Evolutionary conservation across 192 early-diverging fungal species (phyloP).

Genomic region (Podila horticola): DNA sequence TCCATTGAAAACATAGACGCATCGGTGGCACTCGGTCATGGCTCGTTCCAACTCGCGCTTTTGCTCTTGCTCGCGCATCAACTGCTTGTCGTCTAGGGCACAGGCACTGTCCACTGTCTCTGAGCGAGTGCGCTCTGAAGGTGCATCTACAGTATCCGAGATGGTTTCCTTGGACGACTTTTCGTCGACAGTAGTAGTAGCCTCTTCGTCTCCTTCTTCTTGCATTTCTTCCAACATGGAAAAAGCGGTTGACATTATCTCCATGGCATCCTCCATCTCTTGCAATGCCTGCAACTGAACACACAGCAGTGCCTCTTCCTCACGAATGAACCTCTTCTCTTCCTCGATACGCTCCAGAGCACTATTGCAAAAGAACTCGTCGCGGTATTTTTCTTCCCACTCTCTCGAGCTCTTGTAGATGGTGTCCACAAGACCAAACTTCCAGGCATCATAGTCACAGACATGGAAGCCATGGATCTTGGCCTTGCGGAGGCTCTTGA

Average conservation of each 20-base stretch:
- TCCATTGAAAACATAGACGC: constrained; percentile 29
- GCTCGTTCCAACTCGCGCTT: not conserved
- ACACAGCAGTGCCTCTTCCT: not conserved
- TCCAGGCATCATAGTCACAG: constrained; percentile 26
- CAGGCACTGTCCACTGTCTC: not conserved
- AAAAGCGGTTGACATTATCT: not conserved
- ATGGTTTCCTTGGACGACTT: not conserved
- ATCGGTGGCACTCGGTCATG: not conserved
- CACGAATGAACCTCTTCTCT: not conserved
- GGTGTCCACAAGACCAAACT: constrained; percentile 13
- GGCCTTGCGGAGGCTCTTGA: constrained; percentile 11
- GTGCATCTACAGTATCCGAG: not conserved
- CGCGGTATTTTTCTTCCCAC: constrained; percentile 23
- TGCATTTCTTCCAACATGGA: not conserved
- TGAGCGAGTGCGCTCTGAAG: not conserved
- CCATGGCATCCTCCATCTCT: not conserved
- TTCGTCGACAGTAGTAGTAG: not conserved
- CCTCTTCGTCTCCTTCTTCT: too few species aligned
- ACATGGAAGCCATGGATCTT: not conserved
- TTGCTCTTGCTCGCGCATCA: not conserved
- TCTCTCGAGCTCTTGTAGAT: constrained; percentile 14
- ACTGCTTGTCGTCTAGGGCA: not conserved
- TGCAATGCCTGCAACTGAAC: not conserved
- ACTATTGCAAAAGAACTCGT: not conserved
- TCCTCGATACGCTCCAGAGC: not conserved